Conservation (phyloP, 2,329 filamentous ascomycete species). For the Drechslerella coelobrocha region DNA sequence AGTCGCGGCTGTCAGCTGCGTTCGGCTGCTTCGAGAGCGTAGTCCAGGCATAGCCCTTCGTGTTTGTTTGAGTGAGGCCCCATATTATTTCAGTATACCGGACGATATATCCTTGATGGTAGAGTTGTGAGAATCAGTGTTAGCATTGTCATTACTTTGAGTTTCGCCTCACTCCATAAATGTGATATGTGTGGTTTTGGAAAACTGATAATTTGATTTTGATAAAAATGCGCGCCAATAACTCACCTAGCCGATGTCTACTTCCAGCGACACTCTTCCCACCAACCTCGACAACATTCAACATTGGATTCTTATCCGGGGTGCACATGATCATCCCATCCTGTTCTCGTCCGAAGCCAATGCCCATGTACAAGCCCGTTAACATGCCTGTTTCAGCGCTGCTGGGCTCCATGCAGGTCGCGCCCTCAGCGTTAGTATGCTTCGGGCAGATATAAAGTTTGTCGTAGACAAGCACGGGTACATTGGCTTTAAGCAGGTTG, state of each 20-base stretch:
- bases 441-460: conserved; percentile 29
- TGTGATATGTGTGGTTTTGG: too few relatives aligned
- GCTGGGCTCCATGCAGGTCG: conserved; percentile 15
- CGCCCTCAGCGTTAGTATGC: conserved; percentile 20
- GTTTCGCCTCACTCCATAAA: too few relatives aligned
- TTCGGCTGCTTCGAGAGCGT: conserved; percentile 31
- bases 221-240: too few relatives aligned
- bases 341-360: conserved; percentile 42
- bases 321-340: conserved; percentile 43
- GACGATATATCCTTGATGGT: conserved; percentile 32
- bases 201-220: too few relatives aligned
- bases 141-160: too few relatives aligned
- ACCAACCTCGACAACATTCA: conserved; percentile 32
- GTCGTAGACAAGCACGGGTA: conserved; percentile 35
- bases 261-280: conserved; percentile 8
- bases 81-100: conserved; percentile 4
- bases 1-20: conserved; percentile 22
- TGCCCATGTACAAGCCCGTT: conserved; percentile 36
- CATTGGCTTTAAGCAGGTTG: conserved; percentile 14
- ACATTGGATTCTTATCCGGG: conserved; percentile 43
- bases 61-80: conserved; percentile 33
- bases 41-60: conserved; percentile 15
- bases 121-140: not conserved
- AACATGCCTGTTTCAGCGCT: conserved; percentile 7
- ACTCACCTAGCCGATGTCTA: conserved; percentile 23